Evolutionary conservation across 2,329 filamentous ascomycete species (phyloP).

Genomic region (Fusarium algeriense): DNA sequence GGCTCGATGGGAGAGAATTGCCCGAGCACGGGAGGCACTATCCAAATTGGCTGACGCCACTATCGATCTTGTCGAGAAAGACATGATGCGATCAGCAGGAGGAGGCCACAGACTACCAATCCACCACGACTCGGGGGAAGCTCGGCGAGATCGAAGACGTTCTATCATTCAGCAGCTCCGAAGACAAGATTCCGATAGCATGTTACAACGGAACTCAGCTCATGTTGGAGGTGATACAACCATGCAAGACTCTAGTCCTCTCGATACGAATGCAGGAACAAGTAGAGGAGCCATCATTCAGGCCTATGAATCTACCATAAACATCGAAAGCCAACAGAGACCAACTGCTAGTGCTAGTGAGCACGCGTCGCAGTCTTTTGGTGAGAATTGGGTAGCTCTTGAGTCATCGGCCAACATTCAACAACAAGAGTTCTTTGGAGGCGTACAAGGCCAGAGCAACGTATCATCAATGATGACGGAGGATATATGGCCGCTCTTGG

Average conservation of each 20-base stretch:
- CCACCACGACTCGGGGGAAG: not conserved
- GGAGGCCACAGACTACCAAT: accelerated
- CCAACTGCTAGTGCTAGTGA: accelerated
- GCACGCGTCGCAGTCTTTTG: accelerated
- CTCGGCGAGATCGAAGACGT: not conserved
- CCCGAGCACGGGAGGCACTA: conserved; percentile 6
- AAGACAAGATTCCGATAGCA: not conserved
- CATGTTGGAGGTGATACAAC: accelerated
- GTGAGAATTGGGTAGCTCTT: not conserved
- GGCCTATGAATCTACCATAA: accelerated
- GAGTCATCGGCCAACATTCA: not conserved
- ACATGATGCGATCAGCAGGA: not conserved
- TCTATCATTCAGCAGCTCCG: conserved; percentile 10
- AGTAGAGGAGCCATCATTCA: too few species aligned
- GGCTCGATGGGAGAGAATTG: not conserved
- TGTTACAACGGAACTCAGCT: not conserved
- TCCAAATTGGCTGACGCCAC: conserved; percentile 20
- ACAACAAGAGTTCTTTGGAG: not conserved
- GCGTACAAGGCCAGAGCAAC: accelerated
- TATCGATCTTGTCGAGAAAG: conserved; percentile 13
- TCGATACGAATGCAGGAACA: accelerated
- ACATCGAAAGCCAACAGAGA: not conserved
- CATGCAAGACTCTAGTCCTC: not conserved
- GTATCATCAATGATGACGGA: not conserved
- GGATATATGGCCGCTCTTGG: not conserved